A percentile compares a stretch with the other conserved stretches of the same genome.
Evolutionary conservation across 1,284 basidiomycete species (phyloP).

Genomic region (Violaceomyces palustris): DNA sequence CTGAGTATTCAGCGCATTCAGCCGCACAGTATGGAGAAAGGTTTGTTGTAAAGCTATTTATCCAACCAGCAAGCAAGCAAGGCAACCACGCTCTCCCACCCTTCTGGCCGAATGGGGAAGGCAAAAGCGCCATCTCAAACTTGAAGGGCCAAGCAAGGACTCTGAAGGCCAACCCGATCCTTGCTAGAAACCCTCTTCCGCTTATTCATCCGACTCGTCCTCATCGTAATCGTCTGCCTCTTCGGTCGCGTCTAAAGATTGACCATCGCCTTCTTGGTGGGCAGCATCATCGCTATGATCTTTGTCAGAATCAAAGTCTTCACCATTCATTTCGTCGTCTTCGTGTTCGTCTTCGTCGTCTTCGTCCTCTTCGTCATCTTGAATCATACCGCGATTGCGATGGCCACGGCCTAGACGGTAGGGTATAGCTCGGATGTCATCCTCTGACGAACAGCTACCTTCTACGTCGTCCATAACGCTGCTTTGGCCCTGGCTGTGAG

Average conservation of each 20-base stretch:
- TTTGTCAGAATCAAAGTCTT: neutral
- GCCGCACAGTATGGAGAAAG: too few species aligned
- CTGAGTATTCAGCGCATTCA: too few species aligned
- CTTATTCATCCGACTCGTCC: slow-evolving; percentile 9
- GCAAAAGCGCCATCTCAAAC: too few species aligned
- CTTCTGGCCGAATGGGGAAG: too few species aligned
- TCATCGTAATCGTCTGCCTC: slow-evolving; percentile 11
- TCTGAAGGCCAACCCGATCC: too few species aligned
- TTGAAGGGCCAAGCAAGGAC: too few species aligned
- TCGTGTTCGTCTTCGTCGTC: slow-evolving; percentile 1
- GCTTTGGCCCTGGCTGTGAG: neutral
- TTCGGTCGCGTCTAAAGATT: slow-evolving; percentile 19
- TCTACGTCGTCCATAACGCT: neutral
- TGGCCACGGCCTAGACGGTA: too few species aligned
- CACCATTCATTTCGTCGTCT: neutral
- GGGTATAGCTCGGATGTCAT: slow-evolving; percentile 23
- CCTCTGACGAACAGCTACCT: slow-evolving; percentile 3
- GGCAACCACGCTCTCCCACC: too few species aligned
- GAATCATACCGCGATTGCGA: too few species aligned
- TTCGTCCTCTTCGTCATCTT: slow-evolving; percentile 1
- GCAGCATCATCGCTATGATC: neutral
- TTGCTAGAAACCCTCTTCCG: too few species aligned
- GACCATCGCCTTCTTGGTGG: neutral
- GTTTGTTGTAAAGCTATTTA: too few species aligned
- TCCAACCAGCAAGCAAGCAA: too few species aligned